phyloP scores from a whole-genome alignment of 1,284 basidiomycete genomes.

The Flammula alnicola region DNA sequence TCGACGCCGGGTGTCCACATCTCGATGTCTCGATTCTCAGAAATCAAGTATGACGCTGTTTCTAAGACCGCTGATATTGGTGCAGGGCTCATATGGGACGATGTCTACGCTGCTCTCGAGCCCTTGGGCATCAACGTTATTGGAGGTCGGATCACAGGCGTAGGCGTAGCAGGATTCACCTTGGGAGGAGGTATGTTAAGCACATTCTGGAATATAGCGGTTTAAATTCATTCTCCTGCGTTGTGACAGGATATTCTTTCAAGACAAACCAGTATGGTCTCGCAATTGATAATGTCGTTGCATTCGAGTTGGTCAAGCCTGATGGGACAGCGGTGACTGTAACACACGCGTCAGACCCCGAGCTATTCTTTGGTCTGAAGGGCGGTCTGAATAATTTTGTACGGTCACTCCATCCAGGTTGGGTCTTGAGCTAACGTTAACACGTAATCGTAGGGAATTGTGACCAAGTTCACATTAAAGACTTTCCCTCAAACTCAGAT shows the following conservation, averaged over 20 bases:
- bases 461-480: conserved; percentile 12
- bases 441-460: conserved; percentile 3
- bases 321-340: conserved; percentile 35
- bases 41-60: conserved; percentile 44
- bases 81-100: conserved; percentile 58
- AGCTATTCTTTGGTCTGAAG: conserved; percentile 54
- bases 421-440: neutral
- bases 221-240: neutral
- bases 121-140: conserved; percentile 51
- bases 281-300: conserved; percentile 50
- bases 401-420: neutral
- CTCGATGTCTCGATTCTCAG: conserved; percentile 51
- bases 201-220: neutral
- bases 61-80: conserved; percentile 49
- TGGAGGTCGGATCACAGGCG: conserved; percentile 55
- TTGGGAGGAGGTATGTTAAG: conserved; percentile 53
- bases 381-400: conserved; percentile 67
- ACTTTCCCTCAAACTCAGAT: conserved; percentile 9
- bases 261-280: conserved; percentile 54
- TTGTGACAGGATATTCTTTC: conserved; percentile 48
- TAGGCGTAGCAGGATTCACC: conserved; percentile 58
- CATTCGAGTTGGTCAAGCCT: conserved; percentile 53
- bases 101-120: conserved; percentile 55
- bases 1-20: conserved; percentile 62
- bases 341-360: conserved; percentile 40